Evolutionary conservation across 441 rosid genomes (phyloP), one percentile per base, ranked within the genome.

Genomic region (Adansonia gregorii): DNA sequence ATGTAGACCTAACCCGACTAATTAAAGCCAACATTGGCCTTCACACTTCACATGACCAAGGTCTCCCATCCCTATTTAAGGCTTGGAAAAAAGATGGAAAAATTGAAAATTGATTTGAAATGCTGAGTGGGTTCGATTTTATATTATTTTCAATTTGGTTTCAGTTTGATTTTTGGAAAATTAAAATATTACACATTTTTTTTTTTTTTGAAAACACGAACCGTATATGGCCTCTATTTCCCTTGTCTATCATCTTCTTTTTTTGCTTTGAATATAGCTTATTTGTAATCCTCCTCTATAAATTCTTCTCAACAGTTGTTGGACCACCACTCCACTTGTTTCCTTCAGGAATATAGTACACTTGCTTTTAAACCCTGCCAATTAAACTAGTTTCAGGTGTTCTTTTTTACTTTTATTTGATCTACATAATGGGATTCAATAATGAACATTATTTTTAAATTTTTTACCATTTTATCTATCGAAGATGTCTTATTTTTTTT

Each of bases 1-100:
- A 78, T 15, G 31, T 49, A 41, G 61, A 61, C 83, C 63, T 75
- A 17, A 65, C 59, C 69, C 78, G 27, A 51, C 12, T 8, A 4
- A 8, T 77, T 80, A 71, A 77, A 76, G 49, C 85, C 68, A 73
- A 17, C 78, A 69, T 59, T 24, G 6, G 56, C 56, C 11, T 41
- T 7, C 60, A 1, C 43, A 1, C 6, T 24, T 69, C 59, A 51
- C 74, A 70, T 24, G 58, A 15, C 46, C 56, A 76, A 0, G 54
- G 64, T 59, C 60, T 64, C 61, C 27, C 0, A 12, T 0, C 39
- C 20, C 10, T 12, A 12, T 0, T 20, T 22, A 4, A 35, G 4
- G 3, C 3, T 35, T 35, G 39, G 39, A 35, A 2, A 35, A 2
- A 4, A 35, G 4, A 35, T 1, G 4, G 4, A 35, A 35, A 35